Conservation (phyloP, 1,284 basidiomycete genomes). For the Tilletia setariae region DNA sequence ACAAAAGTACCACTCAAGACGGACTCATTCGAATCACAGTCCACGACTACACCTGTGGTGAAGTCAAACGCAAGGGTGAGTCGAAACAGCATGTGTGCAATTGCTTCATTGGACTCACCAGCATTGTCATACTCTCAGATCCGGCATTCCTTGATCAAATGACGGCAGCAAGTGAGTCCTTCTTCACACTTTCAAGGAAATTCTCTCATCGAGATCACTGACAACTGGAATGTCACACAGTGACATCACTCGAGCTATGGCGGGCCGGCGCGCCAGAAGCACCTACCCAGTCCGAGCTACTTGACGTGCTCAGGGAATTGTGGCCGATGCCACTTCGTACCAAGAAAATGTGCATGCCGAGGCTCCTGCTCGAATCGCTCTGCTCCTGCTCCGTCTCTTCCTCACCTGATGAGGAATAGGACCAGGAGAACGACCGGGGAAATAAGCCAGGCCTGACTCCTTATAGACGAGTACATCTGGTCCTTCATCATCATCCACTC, state of each 20-base stretch:
- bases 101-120: no score
- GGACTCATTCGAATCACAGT: background rate
- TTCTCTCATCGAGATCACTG: background rate
- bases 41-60: background rate
- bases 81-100: background rate
- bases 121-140: no score
- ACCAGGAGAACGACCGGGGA: background rate
- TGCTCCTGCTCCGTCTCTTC: background rate
- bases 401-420: no score
- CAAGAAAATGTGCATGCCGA: constrained; percentile 11
- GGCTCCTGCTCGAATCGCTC: background rate
- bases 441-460: no score
- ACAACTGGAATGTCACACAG: background rate
- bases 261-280: background rate
- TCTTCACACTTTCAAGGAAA: background rate
- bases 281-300: background rate
- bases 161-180: background rate
- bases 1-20: background rate
- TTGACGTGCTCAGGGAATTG: background rate
- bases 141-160: no score
- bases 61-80: background rate
- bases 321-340: background rate
- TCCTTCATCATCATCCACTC: no score
- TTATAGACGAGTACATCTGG: no score
- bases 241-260: background rate